Conservation (phyloP, 257 asterid genomes). For the Przewalskia tangutica region DNA sequence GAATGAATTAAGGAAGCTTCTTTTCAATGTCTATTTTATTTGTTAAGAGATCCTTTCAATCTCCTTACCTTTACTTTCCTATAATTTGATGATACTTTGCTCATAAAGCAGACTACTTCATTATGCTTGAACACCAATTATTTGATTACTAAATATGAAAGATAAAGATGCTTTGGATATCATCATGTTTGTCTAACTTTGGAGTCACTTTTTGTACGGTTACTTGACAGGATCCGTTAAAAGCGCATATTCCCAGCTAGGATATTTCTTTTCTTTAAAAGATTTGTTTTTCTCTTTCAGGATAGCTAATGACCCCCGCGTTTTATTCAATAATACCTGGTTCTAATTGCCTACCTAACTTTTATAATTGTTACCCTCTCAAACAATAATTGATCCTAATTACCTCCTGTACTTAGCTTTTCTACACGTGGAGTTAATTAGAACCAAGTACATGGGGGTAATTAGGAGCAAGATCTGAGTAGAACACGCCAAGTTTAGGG, state of each 20-base stretch:
- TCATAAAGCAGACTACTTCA: not conserved
- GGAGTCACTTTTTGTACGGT: slow-evolving; percentile 9
- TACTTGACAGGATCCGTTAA: slow-evolving; percentile 48
- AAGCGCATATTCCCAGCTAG: slow-evolving; percentile 15
- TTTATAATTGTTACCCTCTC: too few relatives aligned
- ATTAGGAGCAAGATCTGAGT: too few relatives aligned
- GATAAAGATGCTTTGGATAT: slow-evolving; percentile 22
- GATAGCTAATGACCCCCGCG: too few relatives aligned
- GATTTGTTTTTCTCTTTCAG: not conserved
- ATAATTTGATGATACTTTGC: not conserved
- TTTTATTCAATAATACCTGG: too few relatives aligned
- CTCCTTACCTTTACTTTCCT: not conserved
- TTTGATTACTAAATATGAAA: not conserved
- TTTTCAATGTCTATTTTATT: not conserved
- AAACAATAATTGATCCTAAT: too few relatives aligned
- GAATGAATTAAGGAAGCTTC: slow-evolving; percentile 3
- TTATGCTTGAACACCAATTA: not conserved
- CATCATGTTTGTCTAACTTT: slow-evolving; percentile 13
- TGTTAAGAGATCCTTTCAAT: not conserved
- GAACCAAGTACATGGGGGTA: too few relatives aligned
- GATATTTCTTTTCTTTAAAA: not conserved
- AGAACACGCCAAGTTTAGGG: too few relatives aligned
- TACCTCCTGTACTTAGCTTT: too few relatives aligned
- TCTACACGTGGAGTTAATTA: too few relatives aligned
- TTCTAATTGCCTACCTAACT: too few relatives aligned